phyloP scores from a whole-genome alignment of 352 stramenopile genomes.

The Plasmopara halstedii region DNA sequence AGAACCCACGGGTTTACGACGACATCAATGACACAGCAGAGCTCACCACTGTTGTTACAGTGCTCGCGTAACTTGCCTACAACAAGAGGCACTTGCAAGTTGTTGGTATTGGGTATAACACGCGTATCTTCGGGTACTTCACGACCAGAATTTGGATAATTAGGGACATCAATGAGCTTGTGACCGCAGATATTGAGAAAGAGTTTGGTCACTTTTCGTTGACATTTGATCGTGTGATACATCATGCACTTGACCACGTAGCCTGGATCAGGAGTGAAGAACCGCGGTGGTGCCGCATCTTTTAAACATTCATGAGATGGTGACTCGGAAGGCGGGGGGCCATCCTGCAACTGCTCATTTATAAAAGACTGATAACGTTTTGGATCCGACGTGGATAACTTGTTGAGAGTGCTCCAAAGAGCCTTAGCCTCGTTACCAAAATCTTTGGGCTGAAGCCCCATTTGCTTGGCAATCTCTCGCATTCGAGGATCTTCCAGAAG shows the following conservation, averaged over 20 bases:
- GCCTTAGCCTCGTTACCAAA: conserved; percentile 54
- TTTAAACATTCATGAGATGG: conserved; percentile 1
- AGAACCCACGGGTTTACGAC: conserved; percentile 78
- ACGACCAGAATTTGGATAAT: conserved; percentile 62
- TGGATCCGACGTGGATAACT: conserved; percentile 62
- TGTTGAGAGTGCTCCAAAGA: conserved; percentile 70
- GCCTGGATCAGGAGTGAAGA: conserved; percentile 58
- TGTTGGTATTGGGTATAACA: conserved; percentile 60
- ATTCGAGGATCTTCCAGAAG: conserved; percentile 51
- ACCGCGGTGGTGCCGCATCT: conserved; percentile 18
- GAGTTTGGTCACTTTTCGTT: conserved; percentile 58
- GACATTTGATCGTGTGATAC: conserved; percentile 43
- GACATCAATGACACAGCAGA: conserved; percentile 50
- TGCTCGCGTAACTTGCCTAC: conserved; percentile 53
- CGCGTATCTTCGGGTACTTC: conserved; percentile 53
- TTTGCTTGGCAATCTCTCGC: conserved; percentile 77
- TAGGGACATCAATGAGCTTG: conserved; percentile 57
- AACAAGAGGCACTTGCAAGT: conserved; percentile 65
- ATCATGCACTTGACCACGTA: conserved; percentile 77
- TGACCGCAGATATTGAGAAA: conserved; percentile 79
- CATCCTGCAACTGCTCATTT: conserved; percentile 67
- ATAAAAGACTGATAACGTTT: conserved; percentile 74
- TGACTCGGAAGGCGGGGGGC: conserved; percentile 24
- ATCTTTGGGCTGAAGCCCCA: conserved; percentile 62
- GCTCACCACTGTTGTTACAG: conserved; percentile 31